Conservation (phyloP, 2,329 filamentous ascomycete genomes). For the Monilinia fructicola region DNA sequence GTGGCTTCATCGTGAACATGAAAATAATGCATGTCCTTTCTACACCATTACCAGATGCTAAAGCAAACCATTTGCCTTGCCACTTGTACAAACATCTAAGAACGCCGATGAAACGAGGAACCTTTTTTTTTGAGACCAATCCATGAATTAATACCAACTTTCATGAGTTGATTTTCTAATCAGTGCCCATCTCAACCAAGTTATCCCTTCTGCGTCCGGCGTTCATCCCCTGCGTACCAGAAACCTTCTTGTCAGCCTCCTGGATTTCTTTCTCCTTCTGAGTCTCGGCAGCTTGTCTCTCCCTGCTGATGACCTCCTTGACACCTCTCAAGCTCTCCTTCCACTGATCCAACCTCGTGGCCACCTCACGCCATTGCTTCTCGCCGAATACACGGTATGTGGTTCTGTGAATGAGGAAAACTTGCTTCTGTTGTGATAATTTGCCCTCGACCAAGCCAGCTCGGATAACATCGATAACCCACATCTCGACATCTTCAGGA, state of each 20-base stretch:
- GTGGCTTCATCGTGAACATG: slow-evolving; percentile 16
- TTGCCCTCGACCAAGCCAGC: slow-evolving; percentile 95
- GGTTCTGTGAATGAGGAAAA: slow-evolving; percentile 93
- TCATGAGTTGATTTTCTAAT: slow-evolving; percentile 31
- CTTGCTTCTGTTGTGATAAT: slow-evolving; percentile 86
- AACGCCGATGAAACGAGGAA: slow-evolving; percentile 34
- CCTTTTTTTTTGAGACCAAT: slow-evolving; percentile 27
- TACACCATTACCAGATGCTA: slow-evolving; percentile 40
- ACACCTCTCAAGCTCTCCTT: slow-evolving; percentile 77
- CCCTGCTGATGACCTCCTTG: slow-evolving; percentile 71
- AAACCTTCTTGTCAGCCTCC: slow-evolving; percentile 64
- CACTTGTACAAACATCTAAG: slow-evolving; percentile 36
- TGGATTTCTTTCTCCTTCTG: slow-evolving; percentile 76
- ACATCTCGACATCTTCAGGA: slow-evolving; percentile 85
- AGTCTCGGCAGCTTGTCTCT: slow-evolving; percentile 75
- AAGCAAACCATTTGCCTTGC: slow-evolving; percentile 28
- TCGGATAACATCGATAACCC: slow-evolving; percentile 98
- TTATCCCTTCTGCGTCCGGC: slow-evolving; percentile 47
- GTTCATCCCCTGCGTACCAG: slow-evolving; percentile 41
- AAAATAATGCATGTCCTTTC: slow-evolving; percentile 29
- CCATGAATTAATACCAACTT: slow-evolving; percentile 20
- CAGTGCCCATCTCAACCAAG: slow-evolving; percentile 42
- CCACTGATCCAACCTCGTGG: slow-evolving; percentile 89
- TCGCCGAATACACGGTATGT: slow-evolving; percentile 97
- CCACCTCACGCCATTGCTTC: slow-evolving; percentile 97